Conservation (phyloP, 164 flowering plant species). For the Magnolia officinalis region DNA sequence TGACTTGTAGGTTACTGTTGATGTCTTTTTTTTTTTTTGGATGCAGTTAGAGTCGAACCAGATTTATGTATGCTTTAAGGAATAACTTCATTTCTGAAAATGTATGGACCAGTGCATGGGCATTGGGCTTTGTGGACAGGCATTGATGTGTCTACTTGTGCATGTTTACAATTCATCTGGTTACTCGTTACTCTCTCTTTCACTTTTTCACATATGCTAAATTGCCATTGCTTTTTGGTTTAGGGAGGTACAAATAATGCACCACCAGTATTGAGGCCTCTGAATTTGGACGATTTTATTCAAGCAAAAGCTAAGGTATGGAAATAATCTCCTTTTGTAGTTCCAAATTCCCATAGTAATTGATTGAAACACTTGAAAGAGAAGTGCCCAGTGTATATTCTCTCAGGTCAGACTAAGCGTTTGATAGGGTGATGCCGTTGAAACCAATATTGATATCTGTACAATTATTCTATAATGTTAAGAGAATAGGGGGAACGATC, state of each 20-base stretch:
- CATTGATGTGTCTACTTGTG: neutral
- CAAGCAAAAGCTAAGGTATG: constrained; percentile 86
- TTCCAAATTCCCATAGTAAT: neutral
- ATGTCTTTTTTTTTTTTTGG: neutral
- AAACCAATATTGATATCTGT: too few relatives aligned
- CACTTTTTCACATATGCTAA: neutral
- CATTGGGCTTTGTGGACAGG: neutral
- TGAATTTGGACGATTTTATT: constrained; percentile 72
- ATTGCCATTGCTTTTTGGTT: constrained; percentile 2
- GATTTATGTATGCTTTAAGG: neutral
- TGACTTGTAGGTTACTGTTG: neutral
- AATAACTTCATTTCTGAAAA: neutral
- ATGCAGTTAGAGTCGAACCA: neutral
- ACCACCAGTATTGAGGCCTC: constrained; percentile 51
- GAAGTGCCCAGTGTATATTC: too few relatives aligned
- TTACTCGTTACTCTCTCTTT: neutral
- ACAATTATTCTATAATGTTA: too few relatives aligned
- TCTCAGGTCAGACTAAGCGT: too few relatives aligned
- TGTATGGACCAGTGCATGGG: neutral
- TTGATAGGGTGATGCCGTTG: too few relatives aligned
- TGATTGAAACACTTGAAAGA: neutral
- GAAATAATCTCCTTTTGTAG: neutral
- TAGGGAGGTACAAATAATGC: constrained; percentile 38
- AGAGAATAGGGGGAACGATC: too few relatives aligned
- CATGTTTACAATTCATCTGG: neutral